Base-by-base conservation (phyloP, 2,329 filamentous ascomycete species). In the Colletotrichum plurivorum region DNA sequence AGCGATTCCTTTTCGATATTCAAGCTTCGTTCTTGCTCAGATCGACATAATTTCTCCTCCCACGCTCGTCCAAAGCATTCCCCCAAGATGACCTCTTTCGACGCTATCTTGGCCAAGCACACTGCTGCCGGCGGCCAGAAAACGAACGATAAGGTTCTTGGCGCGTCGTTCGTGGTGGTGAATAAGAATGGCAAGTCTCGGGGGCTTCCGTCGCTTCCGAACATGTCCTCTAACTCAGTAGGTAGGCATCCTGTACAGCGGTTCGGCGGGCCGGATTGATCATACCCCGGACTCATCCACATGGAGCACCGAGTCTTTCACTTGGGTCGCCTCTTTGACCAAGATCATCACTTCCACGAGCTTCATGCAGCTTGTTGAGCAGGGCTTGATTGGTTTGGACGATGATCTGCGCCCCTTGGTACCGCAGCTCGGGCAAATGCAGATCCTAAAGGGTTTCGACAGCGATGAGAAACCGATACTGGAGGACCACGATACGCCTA, bases 291-390 rank as follows among this genome's bases (percentile, higher is more conserved):
- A 70, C 22, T 77, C 82, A 1, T 64, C 72, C 0, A 65, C 72
- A 0, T 85, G 82, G 73, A 71, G 69, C 2, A 56, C 71, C 1
- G 69, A 76, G 46, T 76, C 82, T 1, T 78, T 84, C 52, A 75
- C 76, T 20, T 81, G 76, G 74, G 74, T 79, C 13, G 82, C 82
- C 9, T 84, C 82, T n/a, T 67, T 83, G 73, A 84, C 81, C 66
- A 84, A 85, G 73, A 74, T 84, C n/a, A 71, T 81, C 52, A 82
- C 82, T 0, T 73, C 75, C 5, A 78, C 77, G 0, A 75, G 74
- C 55, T 43, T 83, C 20, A 76, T 85, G 74, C 82, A 83, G 61
- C 75, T 83, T 52, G 79, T 84, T 12, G 80, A 84, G 70, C 71
- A 71, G 5, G 78, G 76, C 5, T 63, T 71, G 4, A 56, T 84